Percentiles rank a stretch among this genome's conserved stretches.
Conservation (phyloP, 768 basidiomycete species). For the Termitomyces sp. region DNA sequence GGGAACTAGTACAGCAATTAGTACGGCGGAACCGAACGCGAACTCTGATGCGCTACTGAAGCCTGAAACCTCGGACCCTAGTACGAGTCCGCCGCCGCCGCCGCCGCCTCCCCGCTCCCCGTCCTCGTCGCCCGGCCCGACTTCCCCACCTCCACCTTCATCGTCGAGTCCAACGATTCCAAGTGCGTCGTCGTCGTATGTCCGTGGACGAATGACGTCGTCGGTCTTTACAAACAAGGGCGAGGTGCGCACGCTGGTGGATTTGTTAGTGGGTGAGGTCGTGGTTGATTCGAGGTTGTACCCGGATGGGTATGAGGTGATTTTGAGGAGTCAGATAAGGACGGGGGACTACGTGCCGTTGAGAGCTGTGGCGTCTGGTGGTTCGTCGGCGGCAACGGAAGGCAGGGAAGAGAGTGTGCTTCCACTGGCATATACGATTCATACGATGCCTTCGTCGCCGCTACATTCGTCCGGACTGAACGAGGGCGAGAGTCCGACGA, state of each 20-base stretch:
- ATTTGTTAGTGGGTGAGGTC: constrained; percentile 73
- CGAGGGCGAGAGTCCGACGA: constrained; percentile 42
- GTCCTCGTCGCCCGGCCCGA: constrained; percentile 16
- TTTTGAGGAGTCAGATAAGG: constrained; percentile 37
- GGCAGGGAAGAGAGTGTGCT: constrained; percentile 24
- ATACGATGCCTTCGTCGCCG: constrained; percentile 79
- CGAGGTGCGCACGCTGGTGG: constrained; percentile 54
- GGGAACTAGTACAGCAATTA: constrained; percentile 7
- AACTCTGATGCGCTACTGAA: not conserved
- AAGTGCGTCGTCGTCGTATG: constrained; percentile 5
- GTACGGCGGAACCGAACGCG: not conserved
- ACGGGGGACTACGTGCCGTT: constrained; percentile 26
- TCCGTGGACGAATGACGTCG: constrained; percentile 38
- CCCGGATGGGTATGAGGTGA: constrained; percentile 64
- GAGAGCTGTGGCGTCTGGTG: constrained; percentile 5
- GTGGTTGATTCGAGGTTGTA: constrained; percentile 80
- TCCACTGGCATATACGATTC: constrained; percentile 54
- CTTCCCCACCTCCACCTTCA: constrained; percentile 22
- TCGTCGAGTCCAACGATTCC: constrained; percentile 19
- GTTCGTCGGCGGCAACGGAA: not conserved
- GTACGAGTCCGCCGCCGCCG: not conserved
- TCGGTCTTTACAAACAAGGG: constrained; percentile 60
- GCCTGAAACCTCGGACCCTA: not conserved
- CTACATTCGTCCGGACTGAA: constrained; percentile 65
- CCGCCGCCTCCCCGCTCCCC: not conserved